Base-by-base conservation (phyloP, 225 moss, liverwort and hornwort genomes). In the Climacium dendroides region DNA sequence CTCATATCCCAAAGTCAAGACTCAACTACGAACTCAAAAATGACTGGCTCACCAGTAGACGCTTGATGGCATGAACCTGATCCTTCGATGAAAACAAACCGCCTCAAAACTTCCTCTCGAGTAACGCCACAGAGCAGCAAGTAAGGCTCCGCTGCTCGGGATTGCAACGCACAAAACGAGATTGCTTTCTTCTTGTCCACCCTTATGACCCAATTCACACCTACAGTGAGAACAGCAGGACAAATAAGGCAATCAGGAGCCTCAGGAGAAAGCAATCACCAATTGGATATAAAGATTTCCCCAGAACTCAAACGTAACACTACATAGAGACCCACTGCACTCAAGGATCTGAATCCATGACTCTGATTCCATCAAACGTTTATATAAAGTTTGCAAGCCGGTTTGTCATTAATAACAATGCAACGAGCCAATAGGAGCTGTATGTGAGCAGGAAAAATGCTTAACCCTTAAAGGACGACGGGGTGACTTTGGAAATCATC, bases 91-190 rank as follows among this genome's bases (percentile, higher is more conserved):
- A 94, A 94, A 53, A 94, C 65, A 64, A 94, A 94, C 55, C 91
- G 92, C 79, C 87, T 91, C 82, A 86, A 84, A 41, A 92, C 94
- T 83, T 92, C 92, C 85, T 91, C 91, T 73, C 91, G 91, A 67
- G 91, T 89, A 15, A 89, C 83, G 73, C 91, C 90, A 75, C 83
- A 92, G 9, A 91, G 87, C 71, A 82, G 61, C 87, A 92, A 86
- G 92, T 94, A 94, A 61, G 94, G 94, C 83, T 92, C 92, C 48
- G 94, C 94, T 90, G 90, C 91, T 39, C 88, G 92, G 52, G 94
- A 92, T 83, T 94, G 94, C 82, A 94, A 70, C 39, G 94, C 94
- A 86, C 94, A 94, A 65, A 94, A 94, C 58, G 92, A 94, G 66
- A 94, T 92, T 28, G 86, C 24, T 87, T 91, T 94, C 80, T 87